phyloP scores from a whole-genome alignment of 768 basidiomycete species.

The Daedalea quercina region DNA sequence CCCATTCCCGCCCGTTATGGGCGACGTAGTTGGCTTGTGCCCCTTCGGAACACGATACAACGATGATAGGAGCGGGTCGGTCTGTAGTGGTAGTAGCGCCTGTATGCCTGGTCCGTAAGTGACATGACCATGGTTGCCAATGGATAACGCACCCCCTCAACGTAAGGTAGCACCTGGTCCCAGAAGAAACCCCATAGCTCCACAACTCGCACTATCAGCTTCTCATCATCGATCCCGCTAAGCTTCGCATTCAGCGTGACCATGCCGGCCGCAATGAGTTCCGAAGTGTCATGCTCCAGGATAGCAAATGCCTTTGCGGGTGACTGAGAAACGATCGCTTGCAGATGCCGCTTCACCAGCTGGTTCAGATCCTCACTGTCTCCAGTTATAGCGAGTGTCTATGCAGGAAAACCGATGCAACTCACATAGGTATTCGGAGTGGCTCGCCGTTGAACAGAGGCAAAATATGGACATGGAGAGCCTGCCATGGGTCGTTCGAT shows the following conservation, averaged over 20 bases:
- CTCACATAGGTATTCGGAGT: constrained; percentile 76
- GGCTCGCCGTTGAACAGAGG: constrained; percentile 91
- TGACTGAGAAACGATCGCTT: constrained; percentile 60
- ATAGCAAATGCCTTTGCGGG: constrained; percentile 69
- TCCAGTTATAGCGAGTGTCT: not conserved
- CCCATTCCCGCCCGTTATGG: constrained; percentile 43
- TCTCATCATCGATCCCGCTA: constrained; percentile 67
- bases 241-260: constrained; percentile 86
- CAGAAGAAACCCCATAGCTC: constrained; percentile 94
- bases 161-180: constrained; percentile 80
- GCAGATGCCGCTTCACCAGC: constrained; percentile 75
- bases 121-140: constrained; percentile 19
- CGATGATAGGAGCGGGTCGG: constrained; percentile 56
- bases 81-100: constrained; percentile 58
- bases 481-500: constrained; percentile 71
- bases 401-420: constrained; percentile 4
- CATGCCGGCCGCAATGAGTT: constrained; percentile 85
- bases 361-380: constrained; percentile 81
- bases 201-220: constrained; percentile 69
- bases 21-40: constrained; percentile 40
- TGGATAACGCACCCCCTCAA: constrained; percentile 69
- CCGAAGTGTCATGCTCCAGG: constrained; percentile 73
- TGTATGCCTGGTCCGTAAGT: constrained; percentile 13
- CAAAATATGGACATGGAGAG: constrained; percentile 80
- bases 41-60: constrained; percentile 55